Percentiles rank a stretch among this genome's conserved stretches.
phyloP scores from a whole-genome alignment of 2,329 filamentous ascomycete species.

The Pseudocercospora cruenta region DNA sequence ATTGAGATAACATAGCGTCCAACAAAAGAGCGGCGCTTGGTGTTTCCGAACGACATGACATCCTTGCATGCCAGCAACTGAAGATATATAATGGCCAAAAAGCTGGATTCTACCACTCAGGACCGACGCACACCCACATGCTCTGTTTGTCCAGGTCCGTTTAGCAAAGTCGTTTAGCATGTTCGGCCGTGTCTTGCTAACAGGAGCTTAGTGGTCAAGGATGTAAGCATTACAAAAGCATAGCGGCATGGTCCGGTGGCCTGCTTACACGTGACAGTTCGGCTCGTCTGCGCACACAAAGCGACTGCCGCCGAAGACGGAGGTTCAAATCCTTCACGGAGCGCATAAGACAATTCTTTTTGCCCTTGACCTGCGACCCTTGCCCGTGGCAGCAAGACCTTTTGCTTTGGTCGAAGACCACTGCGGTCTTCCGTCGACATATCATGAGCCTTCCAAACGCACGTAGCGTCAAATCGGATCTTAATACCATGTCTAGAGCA shows the following conservation, averaged over 20 bases:
- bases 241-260: background rate
- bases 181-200: conserved; percentile 7
- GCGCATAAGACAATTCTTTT: background rate
- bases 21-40: background rate
- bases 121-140: conserved; percentile 3
- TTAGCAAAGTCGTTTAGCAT: conserved; percentile 8
- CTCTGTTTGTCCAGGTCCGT: conserved; percentile 18
- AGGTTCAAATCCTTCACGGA: conserved; percentile 17
- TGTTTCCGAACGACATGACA: background rate
- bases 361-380: background rate
- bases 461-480: background rate
- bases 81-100: conserved; percentile 12
- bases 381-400: background rate
- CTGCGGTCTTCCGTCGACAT: background rate
- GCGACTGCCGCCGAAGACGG: conserved; percentile 17
- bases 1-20: background rate
- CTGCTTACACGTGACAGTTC: conserved; percentile 15
- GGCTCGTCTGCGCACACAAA: conserved; percentile 18
- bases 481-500: background rate
- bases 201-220: conserved; percentile 15
- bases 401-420: background rate
- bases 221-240: conserved; percentile 21
- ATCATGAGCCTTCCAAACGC: background rate
- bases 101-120: background rate
- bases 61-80: background rate